Conservation (phyloP, 176 grass and related monocot genomes). For the Aegilops sharonensis region DNA sequence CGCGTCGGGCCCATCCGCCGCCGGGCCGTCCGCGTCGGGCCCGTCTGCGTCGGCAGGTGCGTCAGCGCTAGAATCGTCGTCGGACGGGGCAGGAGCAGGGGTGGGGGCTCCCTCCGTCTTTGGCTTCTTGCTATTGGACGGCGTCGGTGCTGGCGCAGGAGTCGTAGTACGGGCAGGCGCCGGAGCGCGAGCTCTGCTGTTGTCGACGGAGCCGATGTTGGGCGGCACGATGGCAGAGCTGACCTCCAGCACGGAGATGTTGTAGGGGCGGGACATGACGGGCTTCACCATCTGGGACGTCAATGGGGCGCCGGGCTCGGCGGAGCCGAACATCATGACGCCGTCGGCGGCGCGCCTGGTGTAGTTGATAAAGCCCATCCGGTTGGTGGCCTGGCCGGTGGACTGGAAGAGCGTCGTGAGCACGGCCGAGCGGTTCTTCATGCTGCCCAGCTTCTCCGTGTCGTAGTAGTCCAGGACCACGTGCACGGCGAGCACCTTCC, state of each 20-base stretch:
- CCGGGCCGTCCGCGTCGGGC: background rate
- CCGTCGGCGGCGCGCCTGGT: conserved; percentile 43
- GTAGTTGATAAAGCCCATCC: conserved; percentile 74
- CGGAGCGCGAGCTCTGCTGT: conserved; percentile 4
- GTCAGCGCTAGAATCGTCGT: conserved; percentile 1
- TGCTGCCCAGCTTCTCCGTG: conserved; percentile 41
- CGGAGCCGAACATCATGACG: conserved; percentile 59
- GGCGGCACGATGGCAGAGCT: conserved; percentile 63
- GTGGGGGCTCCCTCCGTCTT: background rate
- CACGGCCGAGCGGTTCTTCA: conserved; percentile 47
- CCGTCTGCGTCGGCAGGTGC: background rate
- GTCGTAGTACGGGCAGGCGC: background rate
- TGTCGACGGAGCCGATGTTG: conserved; percentile 21
- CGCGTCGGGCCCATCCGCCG: background rate
- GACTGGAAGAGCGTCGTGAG: conserved; percentile 63
- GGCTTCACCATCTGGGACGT: conserved; percentile 47
- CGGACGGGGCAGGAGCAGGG: background rate
- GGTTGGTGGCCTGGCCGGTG: conserved; percentile 35
- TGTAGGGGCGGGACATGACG: conserved; percentile 55
- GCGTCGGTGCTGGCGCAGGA: background rate
- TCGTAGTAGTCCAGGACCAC: conserved; percentile 85
- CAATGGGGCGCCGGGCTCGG: conserved; percentile 41
- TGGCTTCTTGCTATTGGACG: conserved; percentile 5
- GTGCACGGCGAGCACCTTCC: conserved; percentile 57
- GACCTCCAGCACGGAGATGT: conserved; percentile 66